These are phyloP conservation scores for Ophiobolus disseminans DNA, from an alignment of 2,329 filamentous ascomycete species.

Conservation along the genomic window DNA sequence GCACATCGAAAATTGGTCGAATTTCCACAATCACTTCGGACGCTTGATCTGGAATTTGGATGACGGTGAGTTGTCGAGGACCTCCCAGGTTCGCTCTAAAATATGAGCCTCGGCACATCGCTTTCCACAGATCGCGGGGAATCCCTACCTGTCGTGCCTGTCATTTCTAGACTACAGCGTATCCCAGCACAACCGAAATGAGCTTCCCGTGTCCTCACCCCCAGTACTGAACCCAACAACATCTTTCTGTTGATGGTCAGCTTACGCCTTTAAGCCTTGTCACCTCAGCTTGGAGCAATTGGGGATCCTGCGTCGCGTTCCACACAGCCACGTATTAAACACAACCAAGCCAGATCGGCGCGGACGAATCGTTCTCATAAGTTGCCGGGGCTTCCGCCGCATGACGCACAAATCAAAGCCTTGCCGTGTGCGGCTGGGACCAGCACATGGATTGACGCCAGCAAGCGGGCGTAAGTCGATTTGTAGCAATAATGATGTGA, in stretches of 20 bases:
- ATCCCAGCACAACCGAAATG: constrained; percentile 8
- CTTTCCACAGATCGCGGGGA: background rate
- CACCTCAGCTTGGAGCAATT: background rate
- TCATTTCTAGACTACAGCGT: background rate
- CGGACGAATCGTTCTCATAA: constrained; percentile 9
- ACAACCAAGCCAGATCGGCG: constrained; percentile 2
- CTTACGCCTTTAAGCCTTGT: background rate
- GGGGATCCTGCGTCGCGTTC: background rate
- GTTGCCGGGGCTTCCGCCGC: constrained; percentile 7
- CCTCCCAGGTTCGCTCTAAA: too few species aligned
- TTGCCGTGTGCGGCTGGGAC: background rate
- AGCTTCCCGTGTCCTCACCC: constrained; percentile 5
- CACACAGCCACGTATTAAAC: constrained; percentile 11
- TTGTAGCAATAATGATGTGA: constrained; percentile 4
- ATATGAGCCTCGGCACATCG: background rate
- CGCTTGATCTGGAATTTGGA: too few species aligned
- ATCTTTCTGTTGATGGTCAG: constrained; percentile 4
- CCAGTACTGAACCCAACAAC: background rate
- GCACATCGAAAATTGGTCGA: too few species aligned
- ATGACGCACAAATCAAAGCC: constrained; percentile 8
- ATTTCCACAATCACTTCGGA: too few species aligned
- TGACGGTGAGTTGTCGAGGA: too few species aligned
- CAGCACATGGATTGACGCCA: background rate
- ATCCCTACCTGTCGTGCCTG: background rate
- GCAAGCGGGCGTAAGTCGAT: background rate